Evolutionary conservation across 1,284 basidiomycete species (phyloP).

Genomic region (Rhodotorula sp.): DNA sequence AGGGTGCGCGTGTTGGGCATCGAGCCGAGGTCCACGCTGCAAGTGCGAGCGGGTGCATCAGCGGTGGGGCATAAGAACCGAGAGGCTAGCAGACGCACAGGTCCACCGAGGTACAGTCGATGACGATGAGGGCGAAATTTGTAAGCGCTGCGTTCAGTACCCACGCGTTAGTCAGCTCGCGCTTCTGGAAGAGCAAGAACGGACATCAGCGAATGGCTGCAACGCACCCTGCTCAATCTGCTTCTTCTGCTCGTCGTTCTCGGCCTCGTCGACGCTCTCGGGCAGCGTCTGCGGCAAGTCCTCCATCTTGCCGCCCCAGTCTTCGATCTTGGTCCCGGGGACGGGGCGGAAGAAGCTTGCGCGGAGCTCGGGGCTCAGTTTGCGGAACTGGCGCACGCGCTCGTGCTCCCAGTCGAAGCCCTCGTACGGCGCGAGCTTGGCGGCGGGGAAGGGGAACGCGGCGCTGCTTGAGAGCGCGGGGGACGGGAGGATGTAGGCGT

Average conservation of each 20-base stretch:
- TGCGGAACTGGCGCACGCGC: slow-evolving; percentile 49
- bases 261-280: slow-evolving; percentile 44
- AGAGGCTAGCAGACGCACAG: slow-evolving; percentile 34
- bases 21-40: slow-evolving; percentile 44
- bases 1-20: slow-evolving; percentile 46
- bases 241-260: slow-evolving; percentile 40
- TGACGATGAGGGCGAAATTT: slow-evolving; percentile 48
- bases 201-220: background rate
- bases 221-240: slow-evolving; percentile 36
- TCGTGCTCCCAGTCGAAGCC: slow-evolving; percentile 51
- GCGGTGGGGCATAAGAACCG: background rate
- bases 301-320: slow-evolving; percentile 34
- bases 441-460: slow-evolving; percentile 26
- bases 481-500: slow-evolving; percentile 48
- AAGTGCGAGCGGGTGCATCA: background rate
- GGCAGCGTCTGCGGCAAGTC: slow-evolving; percentile 48
- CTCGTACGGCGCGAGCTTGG: slow-evolving; percentile 30
- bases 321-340: slow-evolving; percentile 45
- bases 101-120: slow-evolving; percentile 50
- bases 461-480: slow-evolving; percentile 4
- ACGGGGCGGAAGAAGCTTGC: slow-evolving; percentile 51
- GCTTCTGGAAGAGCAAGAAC: too few species aligned
- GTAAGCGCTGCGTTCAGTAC: slow-evolving; percentile 7
- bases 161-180: too few species aligned
- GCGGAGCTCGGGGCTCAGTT: slow-evolving; percentile 49